Evolutionary conservation across 352 stramenopile genomes (phyloP), one percentile per base, ranked within the genome.

Genomic region (Phytopythium aichiense): DNA sequence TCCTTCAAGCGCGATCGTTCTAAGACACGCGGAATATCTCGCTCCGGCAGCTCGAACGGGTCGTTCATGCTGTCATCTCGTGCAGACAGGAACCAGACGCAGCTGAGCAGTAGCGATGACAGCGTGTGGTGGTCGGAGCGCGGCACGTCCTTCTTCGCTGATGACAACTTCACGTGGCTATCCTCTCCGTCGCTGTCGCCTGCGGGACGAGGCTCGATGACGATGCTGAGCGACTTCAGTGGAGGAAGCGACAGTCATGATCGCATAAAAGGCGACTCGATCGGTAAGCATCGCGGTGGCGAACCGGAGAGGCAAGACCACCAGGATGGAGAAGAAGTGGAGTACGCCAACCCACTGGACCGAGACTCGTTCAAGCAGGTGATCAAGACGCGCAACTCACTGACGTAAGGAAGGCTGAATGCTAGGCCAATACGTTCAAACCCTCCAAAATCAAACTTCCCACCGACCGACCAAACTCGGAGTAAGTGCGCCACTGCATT

Each of bases 41-140:
- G 61, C 49, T 62, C 61, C 0, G 61, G 61, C 4, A 71, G 65
- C 46, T 40, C 28, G 7, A 68, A 37, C 49, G 67, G 52, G 33
- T 65, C 70, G 25, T 73, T 69, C 16, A 57, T 73, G n/a, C 67
- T 63, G 15, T 50, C 69, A 8, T 68, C 64, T 20, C 74, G 74
- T 28, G 64, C 73, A n/a, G 74, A 80, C 48, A 62, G 64, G 30
- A 76, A 66, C 35, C 42, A 58, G 28, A 74, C 66, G 5, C 61
- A 77, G n/a, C 23, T 67, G 46, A 84, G 52, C 16, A 18, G 51
- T 7, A 57, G 68, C 49, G 71, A 84, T 7, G 70, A 81, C 23
- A 70, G 71, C 60, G 69, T 80, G 40, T 84, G 75, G 75, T 80
- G 71, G 71, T 79, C 75, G 20, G 73, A 84, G 48, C 68, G 68